Evolutionary conservation across 768 basidiomycete genomes (phyloP).

Genomic region (Jaapia argillacea): DNA sequence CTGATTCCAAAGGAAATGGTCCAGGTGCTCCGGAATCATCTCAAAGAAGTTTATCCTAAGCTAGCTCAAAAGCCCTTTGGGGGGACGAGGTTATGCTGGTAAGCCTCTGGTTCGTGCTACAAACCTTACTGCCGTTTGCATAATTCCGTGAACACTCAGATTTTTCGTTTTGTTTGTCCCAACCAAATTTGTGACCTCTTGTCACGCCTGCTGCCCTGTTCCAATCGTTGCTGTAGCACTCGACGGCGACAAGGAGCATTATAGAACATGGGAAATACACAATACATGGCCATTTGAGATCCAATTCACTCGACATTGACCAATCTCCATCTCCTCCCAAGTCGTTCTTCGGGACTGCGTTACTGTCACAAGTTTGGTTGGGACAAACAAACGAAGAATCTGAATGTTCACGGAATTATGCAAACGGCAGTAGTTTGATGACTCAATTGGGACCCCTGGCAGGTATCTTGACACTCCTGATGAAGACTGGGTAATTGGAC

Average conservation of each 20-base stretch:
- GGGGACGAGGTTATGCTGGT: constrained; percentile 85
- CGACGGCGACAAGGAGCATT: too few relatives aligned
- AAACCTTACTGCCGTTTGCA: background rate
- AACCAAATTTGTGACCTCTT: too few relatives aligned
- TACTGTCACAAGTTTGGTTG: too few relatives aligned
- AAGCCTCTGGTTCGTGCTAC: constrained; percentile 15
- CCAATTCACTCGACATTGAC: constrained; percentile 16
- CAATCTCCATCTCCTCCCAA: too few relatives aligned
- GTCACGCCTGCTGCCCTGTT: too few relatives aligned
- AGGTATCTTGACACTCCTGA: constrained; percentile 90
- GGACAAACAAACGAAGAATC: too few relatives aligned
- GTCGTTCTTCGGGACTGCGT: too few relatives aligned
- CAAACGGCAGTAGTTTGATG: background rate
- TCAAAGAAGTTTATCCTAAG: constrained; percentile 62
- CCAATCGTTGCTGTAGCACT: too few relatives aligned
- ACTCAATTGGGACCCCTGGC: constrained; percentile 56
- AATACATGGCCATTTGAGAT: too few relatives aligned
- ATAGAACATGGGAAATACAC: constrained; percentile 17
- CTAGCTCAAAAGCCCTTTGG: constrained; percentile 64
- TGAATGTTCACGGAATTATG: too few relatives aligned
- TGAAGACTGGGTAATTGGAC: constrained; percentile 85
- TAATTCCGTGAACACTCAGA: too few relatives aligned
- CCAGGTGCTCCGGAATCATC: constrained; percentile 34
- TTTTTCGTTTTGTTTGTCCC: too few relatives aligned
- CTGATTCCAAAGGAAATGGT: constrained; percentile 56